phyloP scores from a whole-genome alignment of 1,284 basidiomycete species.

The Puccinia polysora region DNA sequence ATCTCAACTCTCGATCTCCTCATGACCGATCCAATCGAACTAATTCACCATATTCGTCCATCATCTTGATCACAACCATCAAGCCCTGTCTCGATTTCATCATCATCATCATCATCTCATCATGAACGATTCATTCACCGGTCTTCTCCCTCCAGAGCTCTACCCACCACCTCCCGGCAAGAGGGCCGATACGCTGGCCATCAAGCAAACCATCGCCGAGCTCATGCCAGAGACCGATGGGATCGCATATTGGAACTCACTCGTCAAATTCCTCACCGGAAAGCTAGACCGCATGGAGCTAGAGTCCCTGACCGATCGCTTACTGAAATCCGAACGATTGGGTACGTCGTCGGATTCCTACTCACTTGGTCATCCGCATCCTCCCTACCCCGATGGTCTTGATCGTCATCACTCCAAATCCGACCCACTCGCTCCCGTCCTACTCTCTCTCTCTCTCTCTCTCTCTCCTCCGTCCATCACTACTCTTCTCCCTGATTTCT shows the following conservation, averaged over 20 bases:
- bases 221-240: slow-evolving; percentile 45
- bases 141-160: not conserved
- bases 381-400: not conserved
- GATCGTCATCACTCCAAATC: not conserved
- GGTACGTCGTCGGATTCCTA: not conserved
- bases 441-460: not conserved
- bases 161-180: slow-evolving; percentile 45
- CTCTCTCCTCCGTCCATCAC: not conserved
- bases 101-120: too few relatives aligned
- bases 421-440: not conserved
- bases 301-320: slow-evolving; percentile 44
- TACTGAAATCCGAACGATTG: slow-evolving; percentile 11
- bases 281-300: slow-evolving; percentile 54
- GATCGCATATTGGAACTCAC: slow-evolving; percentile 53
- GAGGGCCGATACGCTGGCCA: slow-evolving; percentile 48
- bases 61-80: too few relatives aligned
- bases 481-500: not conserved
- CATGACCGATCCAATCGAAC: too few relatives aligned
- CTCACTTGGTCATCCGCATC: not conserved
- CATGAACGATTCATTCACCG: slow-evolving; percentile 13
- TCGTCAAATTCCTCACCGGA: slow-evolving; percentile 53
- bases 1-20: too few relatives aligned
- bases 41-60: too few relatives aligned
- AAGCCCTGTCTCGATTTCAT: too few relatives aligned
- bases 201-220: slow-evolving; percentile 49